These are phyloP conservation scores for Ceratocystis ficicola DNA, from an alignment of 2,329 filamentous ascomycete species.

Conservation along the genomic window DNA sequence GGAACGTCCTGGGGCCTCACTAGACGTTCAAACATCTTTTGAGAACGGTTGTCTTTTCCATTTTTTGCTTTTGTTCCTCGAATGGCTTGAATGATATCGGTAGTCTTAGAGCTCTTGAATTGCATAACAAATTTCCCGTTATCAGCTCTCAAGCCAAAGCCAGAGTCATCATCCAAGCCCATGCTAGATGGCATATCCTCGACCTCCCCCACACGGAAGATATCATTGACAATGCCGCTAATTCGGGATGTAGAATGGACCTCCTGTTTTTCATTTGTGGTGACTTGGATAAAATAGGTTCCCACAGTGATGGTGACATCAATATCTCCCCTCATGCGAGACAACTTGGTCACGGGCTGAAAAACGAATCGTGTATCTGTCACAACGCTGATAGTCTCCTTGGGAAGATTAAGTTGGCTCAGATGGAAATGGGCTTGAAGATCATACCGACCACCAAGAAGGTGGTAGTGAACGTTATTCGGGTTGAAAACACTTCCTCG, in stretches of 20 bases:
- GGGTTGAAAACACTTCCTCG: slow-evolving; percentile 50
- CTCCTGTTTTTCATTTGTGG: slow-evolving; percentile 56
- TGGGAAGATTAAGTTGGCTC: slow-evolving; percentile 53
- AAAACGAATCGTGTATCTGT: slow-evolving; percentile 55
- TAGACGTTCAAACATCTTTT: slow-evolving; percentile 52
- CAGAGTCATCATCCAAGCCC: slow-evolving; percentile 52
- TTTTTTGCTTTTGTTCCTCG: slow-evolving; percentile 51
- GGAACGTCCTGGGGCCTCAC: slow-evolving; percentile 60
- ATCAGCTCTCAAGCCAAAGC: slow-evolving; percentile 55
- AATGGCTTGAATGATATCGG: slow-evolving; percentile 51
- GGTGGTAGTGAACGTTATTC: slow-evolving; percentile 52
- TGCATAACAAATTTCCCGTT: slow-evolving; percentile 61
- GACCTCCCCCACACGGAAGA: slow-evolving; percentile 55
- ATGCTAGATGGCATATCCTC: slow-evolving; percentile 55
- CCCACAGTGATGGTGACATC: slow-evolving; percentile 58
- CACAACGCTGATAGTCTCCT: slow-evolving; percentile 57
- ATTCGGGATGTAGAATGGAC: slow-evolving; percentile 50
- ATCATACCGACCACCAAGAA: slow-evolving; percentile 54
- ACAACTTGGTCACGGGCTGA: slow-evolving; percentile 52
- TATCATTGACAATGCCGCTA: slow-evolving; percentile 55
- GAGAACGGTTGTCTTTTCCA: slow-evolving; percentile 48
- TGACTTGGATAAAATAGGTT: slow-evolving; percentile 57
- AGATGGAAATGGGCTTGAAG: slow-evolving; percentile 55
- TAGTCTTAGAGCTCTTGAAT: slow-evolving; percentile 54
- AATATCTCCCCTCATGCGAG: slow-evolving; percentile 57